Evolutionary conservation across 306 rosid genomes (phyloP).

Genomic region (Vachellia collinsii): DNA sequence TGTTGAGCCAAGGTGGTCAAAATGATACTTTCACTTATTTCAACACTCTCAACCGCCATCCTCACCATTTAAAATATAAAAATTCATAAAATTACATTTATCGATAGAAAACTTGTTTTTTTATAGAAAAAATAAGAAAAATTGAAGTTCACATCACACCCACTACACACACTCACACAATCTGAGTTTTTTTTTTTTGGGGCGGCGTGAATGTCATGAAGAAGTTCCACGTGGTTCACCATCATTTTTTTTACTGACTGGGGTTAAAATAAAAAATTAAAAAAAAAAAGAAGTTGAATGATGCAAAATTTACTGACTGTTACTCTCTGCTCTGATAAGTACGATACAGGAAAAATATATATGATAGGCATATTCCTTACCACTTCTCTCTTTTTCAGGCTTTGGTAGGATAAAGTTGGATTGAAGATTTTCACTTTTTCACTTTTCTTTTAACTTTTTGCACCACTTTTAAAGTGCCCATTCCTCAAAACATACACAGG

Average conservation of each 20-base stretch:
- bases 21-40: not conserved
- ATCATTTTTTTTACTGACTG: not conserved
- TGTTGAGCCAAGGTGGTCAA: conserved; percentile 10
- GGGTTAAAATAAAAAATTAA: not conserved
- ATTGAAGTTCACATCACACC: not conserved
- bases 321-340: not conserved
- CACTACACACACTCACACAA: not conserved
- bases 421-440: conserved; percentile 39
- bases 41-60: conserved; percentile 3
- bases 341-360: not conserved
- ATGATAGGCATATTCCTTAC: conserved; percentile 18
- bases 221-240: not conserved
- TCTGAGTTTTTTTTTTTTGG: too few species aligned
- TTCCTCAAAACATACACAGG: not conserved
- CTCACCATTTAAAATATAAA: not conserved
- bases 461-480: conserved; percentile 31
- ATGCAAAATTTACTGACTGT: not conserved
- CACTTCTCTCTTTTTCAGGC: not conserved
- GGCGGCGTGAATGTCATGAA: not conserved
- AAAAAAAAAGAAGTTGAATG: not conserved
- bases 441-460: conserved; percentile 44
- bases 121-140: not conserved
- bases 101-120: not conserved
- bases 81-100: not conserved
- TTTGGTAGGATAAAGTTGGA: conserved; percentile 11